These are phyloP conservation scores for Harringtonia lauricola DNA, from an alignment of 2,329 filamentous ascomycete species.

Conservation along the genomic window DNA sequence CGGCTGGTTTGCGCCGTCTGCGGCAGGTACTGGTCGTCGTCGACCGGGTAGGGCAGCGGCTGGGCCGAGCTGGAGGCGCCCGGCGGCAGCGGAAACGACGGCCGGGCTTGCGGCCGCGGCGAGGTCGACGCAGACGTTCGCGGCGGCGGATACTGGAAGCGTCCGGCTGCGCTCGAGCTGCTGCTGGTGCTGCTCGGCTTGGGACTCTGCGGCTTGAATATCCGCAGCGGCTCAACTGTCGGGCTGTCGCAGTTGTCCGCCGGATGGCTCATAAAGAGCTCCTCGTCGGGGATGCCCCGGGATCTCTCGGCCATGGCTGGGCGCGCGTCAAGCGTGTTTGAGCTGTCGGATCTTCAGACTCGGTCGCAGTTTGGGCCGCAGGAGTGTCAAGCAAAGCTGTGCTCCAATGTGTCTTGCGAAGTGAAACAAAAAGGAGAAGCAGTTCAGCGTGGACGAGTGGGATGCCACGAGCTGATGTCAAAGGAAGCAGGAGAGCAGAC, in stretches of 20 bases:
- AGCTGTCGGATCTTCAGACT: too few relatives aligned
- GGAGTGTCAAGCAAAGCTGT: too few relatives aligned
- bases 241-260: constrained; percentile 53
- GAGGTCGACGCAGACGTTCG: constrained; percentile 30
- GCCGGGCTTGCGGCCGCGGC: constrained; percentile 25
- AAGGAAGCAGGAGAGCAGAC: not conserved
- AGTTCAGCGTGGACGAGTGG: not conserved
- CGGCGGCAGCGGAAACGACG: constrained; percentile 52
- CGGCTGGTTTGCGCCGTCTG: constrained; percentile 28
- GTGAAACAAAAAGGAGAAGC: not conserved
- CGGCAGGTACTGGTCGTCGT: constrained; percentile 40
- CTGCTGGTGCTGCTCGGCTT: constrained; percentile 27
- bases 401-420: too few relatives aligned
- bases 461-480: not conserved
- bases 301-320: constrained; percentile 33
- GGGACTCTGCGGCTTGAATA: constrained; percentile 67
- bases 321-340: not conserved
- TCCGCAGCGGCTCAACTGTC: constrained; percentile 72
- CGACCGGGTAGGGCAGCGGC: constrained; percentile 62
- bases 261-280: constrained; percentile 64
- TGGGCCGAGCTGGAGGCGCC: constrained; percentile 61
- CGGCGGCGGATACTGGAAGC: constrained; percentile 41
- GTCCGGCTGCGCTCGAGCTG: constrained; percentile 22
- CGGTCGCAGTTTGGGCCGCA: too few relatives aligned
- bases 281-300: constrained; percentile 63